Conservation (phyloP, 2,329 filamentous ascomycete species). For the Pseudogymnoascus sp. region DNA sequence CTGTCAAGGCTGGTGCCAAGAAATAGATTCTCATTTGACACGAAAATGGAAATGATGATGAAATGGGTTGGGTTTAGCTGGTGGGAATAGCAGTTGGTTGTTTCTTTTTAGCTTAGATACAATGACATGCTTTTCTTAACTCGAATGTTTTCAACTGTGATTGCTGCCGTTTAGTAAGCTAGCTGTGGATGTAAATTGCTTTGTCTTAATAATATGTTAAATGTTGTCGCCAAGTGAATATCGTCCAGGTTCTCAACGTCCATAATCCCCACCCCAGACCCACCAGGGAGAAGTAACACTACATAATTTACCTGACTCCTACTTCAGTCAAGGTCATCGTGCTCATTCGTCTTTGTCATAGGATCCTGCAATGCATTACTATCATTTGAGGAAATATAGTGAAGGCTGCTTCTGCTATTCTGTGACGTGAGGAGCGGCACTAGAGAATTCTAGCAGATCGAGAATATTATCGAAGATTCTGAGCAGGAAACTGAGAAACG, state of each 20-base stretch:
- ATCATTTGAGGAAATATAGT: background rate
- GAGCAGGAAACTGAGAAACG: too few species aligned
- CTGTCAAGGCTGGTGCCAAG: slow-evolving; percentile 32
- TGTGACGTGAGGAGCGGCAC: too few species aligned
- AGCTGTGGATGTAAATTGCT: background rate
- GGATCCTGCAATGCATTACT: background rate
- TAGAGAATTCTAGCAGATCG: too few species aligned
- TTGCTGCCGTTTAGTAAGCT: background rate
- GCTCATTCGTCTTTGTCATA: background rate
- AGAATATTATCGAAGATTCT: too few species aligned
- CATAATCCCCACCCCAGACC: too few species aligned
- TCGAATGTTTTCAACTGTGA: background rate
- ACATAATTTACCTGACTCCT: background rate
- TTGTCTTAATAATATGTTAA: background rate
- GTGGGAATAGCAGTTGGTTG: background rate
- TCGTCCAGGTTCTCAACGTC: background rate
- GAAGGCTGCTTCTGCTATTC: background rate
- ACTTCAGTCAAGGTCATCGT: background rate
- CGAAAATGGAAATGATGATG: slow-evolving; percentile 2
- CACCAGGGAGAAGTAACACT: background rate
- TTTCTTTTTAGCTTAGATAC: slow-evolving; percentile 7
- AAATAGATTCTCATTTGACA: slow-evolving; percentile 24
- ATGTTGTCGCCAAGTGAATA: background rate
- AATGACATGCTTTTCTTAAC: slow-evolving; percentile 1
- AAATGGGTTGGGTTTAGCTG: background rate